Percentiles rank a stretch among this genome's conserved stretches.
Conservation (phyloP, 2,329 filamentous ascomycete species). For the Aureobasidium melanogenum region DNA sequence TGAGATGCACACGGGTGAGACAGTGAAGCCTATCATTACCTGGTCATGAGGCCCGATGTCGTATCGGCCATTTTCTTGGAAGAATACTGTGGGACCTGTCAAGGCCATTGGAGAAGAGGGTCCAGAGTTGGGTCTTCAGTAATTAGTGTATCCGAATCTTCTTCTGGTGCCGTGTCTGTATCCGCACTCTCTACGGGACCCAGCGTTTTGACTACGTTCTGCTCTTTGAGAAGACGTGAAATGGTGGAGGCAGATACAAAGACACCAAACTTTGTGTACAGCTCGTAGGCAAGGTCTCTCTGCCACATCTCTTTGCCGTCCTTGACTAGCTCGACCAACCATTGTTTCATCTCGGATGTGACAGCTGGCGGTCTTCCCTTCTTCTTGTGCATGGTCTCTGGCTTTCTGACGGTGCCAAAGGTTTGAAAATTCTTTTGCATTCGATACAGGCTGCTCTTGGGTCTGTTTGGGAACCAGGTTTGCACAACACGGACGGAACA, state of each 20-base stretch:
- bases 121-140: background rate
- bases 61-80: background rate
- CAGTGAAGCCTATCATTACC: constrained; percentile 14
- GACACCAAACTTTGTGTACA: constrained; percentile 1
- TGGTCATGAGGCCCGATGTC: constrained; percentile 1
- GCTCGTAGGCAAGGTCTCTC: background rate
- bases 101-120: background rate
- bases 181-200: background rate
- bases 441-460: background rate
- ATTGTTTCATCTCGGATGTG: constrained; percentile 1
- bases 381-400: background rate
- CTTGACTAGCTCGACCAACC: background rate
- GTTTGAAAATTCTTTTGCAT: background rate
- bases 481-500: background rate
- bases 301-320: constrained; percentile 4
- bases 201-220: background rate
- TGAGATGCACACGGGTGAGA: constrained; percentile 31
- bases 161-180: background rate
- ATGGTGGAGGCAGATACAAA: background rate
- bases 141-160: background rate
- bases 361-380: background rate
- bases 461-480: background rate
- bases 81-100: background rate
- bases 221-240: constrained; percentile 2
- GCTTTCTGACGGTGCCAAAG: background rate